A percentile compares a stretch with the other conserved stretches of the same genome.
These are phyloP conservation scores for Strobilomyces echinocephalus DNA, from an alignment of 768 basidiomycete species.

Conservation along the genomic window DNA sequence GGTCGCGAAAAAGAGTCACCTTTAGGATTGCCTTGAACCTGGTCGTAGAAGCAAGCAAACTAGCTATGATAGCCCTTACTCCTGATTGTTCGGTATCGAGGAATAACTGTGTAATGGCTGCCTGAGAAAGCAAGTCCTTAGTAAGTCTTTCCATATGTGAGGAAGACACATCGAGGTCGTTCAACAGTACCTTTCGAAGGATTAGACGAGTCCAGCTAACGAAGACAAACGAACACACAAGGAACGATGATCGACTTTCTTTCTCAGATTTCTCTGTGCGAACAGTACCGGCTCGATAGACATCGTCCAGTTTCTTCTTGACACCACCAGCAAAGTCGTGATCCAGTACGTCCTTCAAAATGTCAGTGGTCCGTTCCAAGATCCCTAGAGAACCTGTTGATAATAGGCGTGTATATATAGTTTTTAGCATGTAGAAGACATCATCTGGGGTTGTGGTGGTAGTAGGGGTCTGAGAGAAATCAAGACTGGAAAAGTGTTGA, in stretches of 20 bases:
- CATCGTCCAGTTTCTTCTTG: slow-evolving; percentile 81
- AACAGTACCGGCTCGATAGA: slow-evolving; percentile 58
- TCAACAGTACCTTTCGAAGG: slow-evolving; percentile 66
- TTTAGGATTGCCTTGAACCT: slow-evolving; percentile 72
- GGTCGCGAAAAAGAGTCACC: slow-evolving; percentile 41
- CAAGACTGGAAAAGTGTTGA: slow-evolving; percentile 75
- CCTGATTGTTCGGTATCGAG: slow-evolving; percentile 47
- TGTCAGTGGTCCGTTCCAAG: slow-evolving; percentile 55
- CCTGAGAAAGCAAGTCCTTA: slow-evolving; percentile 54
- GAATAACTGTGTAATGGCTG: slow-evolving; percentile 64
- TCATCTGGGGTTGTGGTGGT: slow-evolving; percentile 86
- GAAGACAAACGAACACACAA: slow-evolving; percentile 50
- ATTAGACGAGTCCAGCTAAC: background rate
- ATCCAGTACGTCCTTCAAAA: slow-evolving; percentile 73
- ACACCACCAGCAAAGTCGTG: slow-evolving; percentile 77
- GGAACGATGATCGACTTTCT: slow-evolving; percentile 75
- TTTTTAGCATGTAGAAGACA: slow-evolving; percentile 92
- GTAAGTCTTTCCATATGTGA: slow-evolving; percentile 83
- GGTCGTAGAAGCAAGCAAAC: slow-evolving; percentile 49
- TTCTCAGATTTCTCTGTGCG: slow-evolving; percentile 74
- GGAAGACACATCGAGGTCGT: slow-evolving; percentile 91
- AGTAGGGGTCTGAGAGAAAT: slow-evolving; percentile 56
- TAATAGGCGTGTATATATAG: slow-evolving; percentile 70
- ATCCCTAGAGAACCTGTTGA: slow-evolving; percentile 66
- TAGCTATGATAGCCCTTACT: slow-evolving; percentile 45